Percentiles rank a stretch among this genome's conserved stretches.
Conservation (phyloP, 73 alveolate species). For the Paramecium bursaria region DNA sequence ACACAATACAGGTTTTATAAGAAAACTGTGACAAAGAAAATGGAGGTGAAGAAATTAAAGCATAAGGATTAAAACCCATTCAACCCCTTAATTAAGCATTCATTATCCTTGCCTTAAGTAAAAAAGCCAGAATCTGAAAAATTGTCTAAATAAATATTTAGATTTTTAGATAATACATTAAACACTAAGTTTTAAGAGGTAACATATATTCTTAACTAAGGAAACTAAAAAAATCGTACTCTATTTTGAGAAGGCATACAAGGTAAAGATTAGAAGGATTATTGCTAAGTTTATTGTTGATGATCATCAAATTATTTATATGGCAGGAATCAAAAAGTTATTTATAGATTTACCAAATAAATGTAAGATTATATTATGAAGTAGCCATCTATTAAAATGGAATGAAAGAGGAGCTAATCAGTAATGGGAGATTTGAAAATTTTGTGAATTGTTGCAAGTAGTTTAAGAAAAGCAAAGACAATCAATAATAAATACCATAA, state of each 20-base stretch:
- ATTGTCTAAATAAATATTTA: background rate
- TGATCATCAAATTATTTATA: background rate
- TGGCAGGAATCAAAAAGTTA: conserved; percentile 31
- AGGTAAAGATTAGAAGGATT: conserved; percentile 3
- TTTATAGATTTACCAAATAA: background rate
- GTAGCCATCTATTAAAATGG: conserved; percentile 21
- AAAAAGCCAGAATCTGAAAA: background rate
- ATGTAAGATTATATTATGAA: background rate
- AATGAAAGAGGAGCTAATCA: conserved; percentile 28
- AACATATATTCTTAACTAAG: background rate
- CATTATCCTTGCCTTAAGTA: background rate
- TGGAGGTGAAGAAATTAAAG: background rate
- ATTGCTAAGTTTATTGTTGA: conserved; percentile 42
- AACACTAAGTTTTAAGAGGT: conserved; percentile 36
- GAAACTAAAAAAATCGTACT: conserved; percentile 29
- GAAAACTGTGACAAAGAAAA: conserved; percentile 35
- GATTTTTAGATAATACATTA: background rate
- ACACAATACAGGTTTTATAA: conserved; percentile 20
- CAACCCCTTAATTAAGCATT: background rate
- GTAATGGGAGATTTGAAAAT: conserved; percentile 49
- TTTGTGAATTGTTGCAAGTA: conserved; percentile 42
- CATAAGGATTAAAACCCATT: conserved; percentile 25
- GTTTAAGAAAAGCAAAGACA: background rate
- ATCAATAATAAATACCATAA: background rate
- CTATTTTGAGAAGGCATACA: conserved; percentile 19